Conservation (phyloP, 345 rosid species). For the Draba incana region DNA sequence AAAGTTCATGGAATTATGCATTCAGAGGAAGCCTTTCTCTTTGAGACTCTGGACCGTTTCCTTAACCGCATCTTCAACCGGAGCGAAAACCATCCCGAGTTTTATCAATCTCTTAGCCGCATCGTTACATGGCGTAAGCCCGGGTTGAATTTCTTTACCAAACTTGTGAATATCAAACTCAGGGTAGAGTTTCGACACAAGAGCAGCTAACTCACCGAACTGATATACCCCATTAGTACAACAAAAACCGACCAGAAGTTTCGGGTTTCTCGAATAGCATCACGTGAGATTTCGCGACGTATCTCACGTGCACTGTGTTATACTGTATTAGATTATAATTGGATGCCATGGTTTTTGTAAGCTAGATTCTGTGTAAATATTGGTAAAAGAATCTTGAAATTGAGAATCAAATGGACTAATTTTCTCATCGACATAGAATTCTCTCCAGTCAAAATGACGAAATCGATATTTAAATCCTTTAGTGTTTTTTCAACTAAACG, state of each 20-base stretch:
- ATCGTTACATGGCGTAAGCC: constrained; percentile 54
- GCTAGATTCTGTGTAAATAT: constrained; percentile 50
- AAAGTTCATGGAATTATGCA: constrained; percentile 11
- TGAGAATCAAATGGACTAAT: constrained; percentile 46
- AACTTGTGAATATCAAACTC: constrained; percentile 65
- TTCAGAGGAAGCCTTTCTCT: constrained; percentile 59
- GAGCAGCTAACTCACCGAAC: constrained; percentile 68
- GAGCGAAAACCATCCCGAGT: constrained; percentile 63
- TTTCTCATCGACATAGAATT: constrained; percentile 54
- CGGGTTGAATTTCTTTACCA: constrained; percentile 64
- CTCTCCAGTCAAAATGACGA: constrained; percentile 56
- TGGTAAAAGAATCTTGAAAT: constrained; percentile 46
- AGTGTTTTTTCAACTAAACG: constrained; percentile 51
- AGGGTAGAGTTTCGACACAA: constrained; percentile 67
- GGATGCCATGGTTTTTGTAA: constrained; percentile 55
- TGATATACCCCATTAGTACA: constrained; percentile 82
- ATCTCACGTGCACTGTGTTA: constrained; percentile 59
- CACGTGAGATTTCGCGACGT: constrained; percentile 70
- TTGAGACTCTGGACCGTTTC: constrained; percentile 66
- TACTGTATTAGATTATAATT: neutral
- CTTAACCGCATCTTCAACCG: constrained; percentile 64
- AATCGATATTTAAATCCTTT: constrained; percentile 46
- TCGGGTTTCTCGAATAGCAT: constrained; percentile 59
- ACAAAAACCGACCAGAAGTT: constrained; percentile 75
- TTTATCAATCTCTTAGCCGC: constrained; percentile 77